Evolutionary conservation across 2,329 filamentous ascomycete species (phyloP).

Genomic region (Ophiocordyceps camponoti-floridani): DNA sequence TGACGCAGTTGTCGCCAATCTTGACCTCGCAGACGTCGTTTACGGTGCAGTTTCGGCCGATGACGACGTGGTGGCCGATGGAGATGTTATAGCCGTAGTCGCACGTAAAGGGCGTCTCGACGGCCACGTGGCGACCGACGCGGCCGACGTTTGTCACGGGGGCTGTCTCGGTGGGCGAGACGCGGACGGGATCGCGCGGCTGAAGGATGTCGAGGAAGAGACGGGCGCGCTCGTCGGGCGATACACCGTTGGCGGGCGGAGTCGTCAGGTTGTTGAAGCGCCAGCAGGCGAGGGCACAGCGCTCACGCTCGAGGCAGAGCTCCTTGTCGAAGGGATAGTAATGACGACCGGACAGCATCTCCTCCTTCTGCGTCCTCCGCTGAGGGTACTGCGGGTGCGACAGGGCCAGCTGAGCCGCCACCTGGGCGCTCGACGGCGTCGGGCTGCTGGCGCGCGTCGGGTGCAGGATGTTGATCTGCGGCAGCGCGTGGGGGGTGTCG

Average conservation of each 20-base stretch:
- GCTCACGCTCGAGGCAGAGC: conserved; percentile 66
- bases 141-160: conserved; percentile 36
- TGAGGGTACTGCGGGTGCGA: conserved; percentile 33
- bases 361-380: conserved; percentile 58
- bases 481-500: conserved; percentile 33
- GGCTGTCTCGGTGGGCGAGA: conserved; percentile 35
- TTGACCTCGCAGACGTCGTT: conserved; percentile 71
- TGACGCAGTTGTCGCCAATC: conserved; percentile 61
- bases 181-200: conserved; percentile 35
- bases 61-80: conserved; percentile 69
- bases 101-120: conserved; percentile 80
- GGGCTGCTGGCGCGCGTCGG: conserved; percentile 31
- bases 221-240: conserved; percentile 46
- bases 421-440: conserved; percentile 25
- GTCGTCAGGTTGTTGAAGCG: conserved; percentile 65
- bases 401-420: conserved; percentile 40
- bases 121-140: conserved; percentile 56
- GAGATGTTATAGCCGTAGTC: conserved; percentile 93
- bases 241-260: conserved; percentile 56
- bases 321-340: conserved; percentile 67
- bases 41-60: conserved; percentile 70
- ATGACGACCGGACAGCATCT: conserved; percentile 68
- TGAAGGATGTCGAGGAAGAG: conserved; percentile 57
- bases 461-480: conserved; percentile 39
- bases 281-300: conserved; percentile 66